Evolutionary conservation across 2,329 filamentous ascomycete genomes (phyloP), one percentile per base, ranked within the genome.

Genomic region (Ceratocystis harringtonii): DNA sequence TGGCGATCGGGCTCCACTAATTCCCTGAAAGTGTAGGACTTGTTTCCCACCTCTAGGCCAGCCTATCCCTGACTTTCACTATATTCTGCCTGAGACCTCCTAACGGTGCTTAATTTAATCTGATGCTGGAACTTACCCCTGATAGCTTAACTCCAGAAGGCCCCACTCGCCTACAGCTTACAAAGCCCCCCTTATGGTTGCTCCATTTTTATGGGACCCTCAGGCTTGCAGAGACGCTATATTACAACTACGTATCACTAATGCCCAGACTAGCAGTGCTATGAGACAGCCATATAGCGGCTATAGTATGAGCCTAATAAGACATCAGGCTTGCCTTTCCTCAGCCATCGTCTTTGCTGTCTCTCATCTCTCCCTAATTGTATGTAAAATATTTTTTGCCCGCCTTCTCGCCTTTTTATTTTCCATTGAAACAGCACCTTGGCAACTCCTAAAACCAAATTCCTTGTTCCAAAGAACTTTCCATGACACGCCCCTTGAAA

Each of bases 401-500:
- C 12, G 12, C 19, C 19, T 50, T 7, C 7, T 15, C 5, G 19
- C 48, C n/a, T 57, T 15, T 22, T 3, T 17, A 32, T 32, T 19
- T 32, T 7, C 10, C 22, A 8, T 32, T 28, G 28, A 57, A 57
- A 57, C 52, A 32, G 52, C 25, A n/a, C 28, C 52, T 57, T 57
- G 22, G 28, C 52, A 57, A 52, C 52, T 57, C 12, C 52, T 57
- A 30, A 57, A 32, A 57, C 52, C 2, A 50, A 7, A 5, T 25
- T 15, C 48, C 22, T 8, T 28, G 25, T 32, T 15, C 52, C 52
- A 7, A 30, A 57, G 19, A 57, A 57, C 52, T 15, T 57, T 57
- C 52, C 25, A 57, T 57, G 52, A 57, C 52, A 57, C 4, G 52
- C 52, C 52, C 52, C 52, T 57, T 57, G 52, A 57, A 57, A 57